Evolutionary conservation across 2,329 filamentous ascomycete genomes (phyloP).

Genomic region (Colletotrichum tofieldiae): DNA sequence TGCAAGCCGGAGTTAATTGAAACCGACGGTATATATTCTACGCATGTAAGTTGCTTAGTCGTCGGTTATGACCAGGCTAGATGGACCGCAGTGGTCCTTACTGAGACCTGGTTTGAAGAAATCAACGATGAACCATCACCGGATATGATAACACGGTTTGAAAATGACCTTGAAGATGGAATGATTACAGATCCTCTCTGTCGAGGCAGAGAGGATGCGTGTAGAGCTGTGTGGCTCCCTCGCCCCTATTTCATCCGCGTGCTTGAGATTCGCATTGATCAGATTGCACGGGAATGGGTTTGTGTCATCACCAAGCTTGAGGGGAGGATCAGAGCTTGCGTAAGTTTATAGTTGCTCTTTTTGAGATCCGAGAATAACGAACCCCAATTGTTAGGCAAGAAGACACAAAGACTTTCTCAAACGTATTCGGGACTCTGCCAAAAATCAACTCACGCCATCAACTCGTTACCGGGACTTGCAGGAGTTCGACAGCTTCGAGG

Average conservation of each 20-base stretch:
- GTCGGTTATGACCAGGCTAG: background rate
- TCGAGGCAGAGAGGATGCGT: background rate
- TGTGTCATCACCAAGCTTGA: background rate
- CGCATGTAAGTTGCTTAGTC: background rate
- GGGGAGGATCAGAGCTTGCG: background rate
- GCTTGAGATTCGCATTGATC: background rate
- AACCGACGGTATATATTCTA: background rate
- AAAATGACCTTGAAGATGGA: background rate
- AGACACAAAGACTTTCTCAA: background rate
- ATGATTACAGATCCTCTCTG: background rate
- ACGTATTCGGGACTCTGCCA: background rate
- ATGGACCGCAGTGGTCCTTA: background rate
- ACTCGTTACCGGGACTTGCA: background rate
- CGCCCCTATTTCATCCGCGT: background rate
- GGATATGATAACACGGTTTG: slow-evolving; percentile 14
- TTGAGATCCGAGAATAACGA: too few relatives aligned
- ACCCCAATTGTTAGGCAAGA: background rate
- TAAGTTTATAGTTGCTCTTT: background rate
- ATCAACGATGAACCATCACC: background rate
- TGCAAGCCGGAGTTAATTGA: rapidly evolving
- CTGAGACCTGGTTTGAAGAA: slow-evolving; percentile 15
- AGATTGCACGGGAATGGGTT: slow-evolving; percentile 4
- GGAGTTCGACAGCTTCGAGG: background rate
- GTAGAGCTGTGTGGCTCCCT: background rate
- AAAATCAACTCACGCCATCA: too few relatives aligned